Conservation (phyloP, 352 stramenopile species). For the Phytophthora tubulina region DNA sequence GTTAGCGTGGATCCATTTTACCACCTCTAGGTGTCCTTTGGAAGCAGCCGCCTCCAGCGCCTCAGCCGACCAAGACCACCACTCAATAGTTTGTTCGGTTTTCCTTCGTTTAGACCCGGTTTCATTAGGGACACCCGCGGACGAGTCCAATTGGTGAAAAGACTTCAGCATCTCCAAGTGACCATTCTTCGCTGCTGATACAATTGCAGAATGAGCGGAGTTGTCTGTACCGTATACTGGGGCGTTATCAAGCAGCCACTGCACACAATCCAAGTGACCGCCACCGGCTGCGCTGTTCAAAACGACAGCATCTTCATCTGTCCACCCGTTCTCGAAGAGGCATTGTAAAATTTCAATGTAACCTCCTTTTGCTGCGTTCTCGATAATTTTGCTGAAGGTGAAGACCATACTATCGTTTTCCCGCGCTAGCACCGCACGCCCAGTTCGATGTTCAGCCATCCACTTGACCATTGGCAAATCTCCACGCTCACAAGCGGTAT, state of each 20-base stretch:
- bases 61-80: background rate
- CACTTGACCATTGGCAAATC: constrained; percentile 10
- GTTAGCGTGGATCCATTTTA: background rate
- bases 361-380: constrained; percentile 5
- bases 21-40: background rate
- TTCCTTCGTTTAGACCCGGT: background rate
- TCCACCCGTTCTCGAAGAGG: constrained; percentile 7
- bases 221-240: too few species aligned
- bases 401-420: background rate
- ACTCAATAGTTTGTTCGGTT: background rate
- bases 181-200: background rate
- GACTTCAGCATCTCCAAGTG: too few species aligned
- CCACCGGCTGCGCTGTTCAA: background rate
- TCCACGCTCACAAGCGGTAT: constrained; percentile 3
- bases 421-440: background rate
- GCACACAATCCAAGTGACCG: constrained; percentile 6
- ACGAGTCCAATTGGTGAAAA: too few species aligned
- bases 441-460: constrained; percentile 8
- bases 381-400: background rate
- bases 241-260: constrained; percentile 12
- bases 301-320: background rate
- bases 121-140: background rate
- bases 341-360: constrained; percentile 7
- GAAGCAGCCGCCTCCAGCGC: background rate
- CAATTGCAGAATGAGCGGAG: constrained; percentile 3